phyloP scores from a whole-genome alignment of 169 alveolate species.

The Besnoitia besnoiti region DNA sequence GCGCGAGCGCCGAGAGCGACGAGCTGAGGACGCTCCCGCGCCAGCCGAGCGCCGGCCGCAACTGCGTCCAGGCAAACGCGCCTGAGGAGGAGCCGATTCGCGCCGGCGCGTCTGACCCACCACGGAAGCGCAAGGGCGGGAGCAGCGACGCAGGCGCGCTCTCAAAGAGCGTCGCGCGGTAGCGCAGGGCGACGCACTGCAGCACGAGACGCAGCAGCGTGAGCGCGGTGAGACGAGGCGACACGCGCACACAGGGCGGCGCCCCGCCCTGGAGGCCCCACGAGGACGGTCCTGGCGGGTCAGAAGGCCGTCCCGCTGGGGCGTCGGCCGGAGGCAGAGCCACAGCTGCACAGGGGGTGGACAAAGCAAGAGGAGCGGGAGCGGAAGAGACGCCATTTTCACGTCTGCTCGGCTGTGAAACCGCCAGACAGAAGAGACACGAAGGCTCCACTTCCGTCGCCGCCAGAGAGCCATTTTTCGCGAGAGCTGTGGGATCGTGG shows the following conservation, averaged over 20 bases:
- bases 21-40: slow-evolving; percentile 24
- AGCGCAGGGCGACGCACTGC: slow-evolving; percentile 1
- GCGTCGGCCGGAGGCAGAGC: background rate
- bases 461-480: background rate
- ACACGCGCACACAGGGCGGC: too few relatives aligned
- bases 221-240: too few relatives aligned
- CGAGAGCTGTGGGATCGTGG: background rate
- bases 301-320: background rate
- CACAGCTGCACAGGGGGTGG: background rate
- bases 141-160: background rate
- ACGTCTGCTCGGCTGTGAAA: background rate
- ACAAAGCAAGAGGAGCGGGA: background rate
- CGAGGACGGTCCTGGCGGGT: background rate
- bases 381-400: too few relatives aligned
- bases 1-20: background rate
- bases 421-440: background rate
- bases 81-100: background rate
- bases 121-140: background rate
- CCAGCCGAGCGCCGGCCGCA: slow-evolving; percentile 30
- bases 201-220: slow-evolving; percentile 9
- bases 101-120: background rate
- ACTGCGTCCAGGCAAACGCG: slow-evolving; percentile 1
- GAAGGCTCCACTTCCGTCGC: background rate
- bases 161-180: background rate
- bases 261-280: background rate